Base-by-base conservation (phyloP, 2,329 filamentous ascomycete species). In the Nothophoma quercina region DNA sequence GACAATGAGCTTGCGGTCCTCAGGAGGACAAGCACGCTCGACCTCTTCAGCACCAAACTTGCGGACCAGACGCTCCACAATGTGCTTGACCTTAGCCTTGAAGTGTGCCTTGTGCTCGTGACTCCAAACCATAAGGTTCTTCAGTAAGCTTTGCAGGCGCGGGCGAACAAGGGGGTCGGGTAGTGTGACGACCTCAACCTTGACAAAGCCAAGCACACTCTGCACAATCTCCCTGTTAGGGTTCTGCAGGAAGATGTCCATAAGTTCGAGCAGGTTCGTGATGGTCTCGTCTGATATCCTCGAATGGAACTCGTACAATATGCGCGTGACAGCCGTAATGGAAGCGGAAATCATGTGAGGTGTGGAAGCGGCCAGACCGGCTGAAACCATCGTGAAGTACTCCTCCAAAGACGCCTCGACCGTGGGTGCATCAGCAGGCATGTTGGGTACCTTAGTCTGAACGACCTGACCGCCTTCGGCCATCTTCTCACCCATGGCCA, bases 41-140 rank as follows among this genome's bases (percentile, higher is more conserved):
- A 99, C 85, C 23, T 85, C 76, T 2, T 93, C 88, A 36, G 89
- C 89, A 39, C 95, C 93, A 69, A 97, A 98, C 50, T 93, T 87
- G 39, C 93, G 86, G 18, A 98, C 89, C 83, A 97, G 91, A 44
- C 95, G 87, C 78, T 99, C 95, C 13, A 99, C 79, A 59, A 99
- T 98, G 70, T 97, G 93, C 85, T 97, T 98, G 63, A 99, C 93
- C 80, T 98, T 99, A 41, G 90, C 88, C 68, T 93, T 91, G 79
- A 99, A 95, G 72, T 96, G 92, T 10, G 92, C 92, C 79, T 98
- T 98, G 81, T 99, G 96, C 76, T 99, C 95, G 75, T 97, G 91
- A 71, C 90, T 93, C 93, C 95, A 99, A 33, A 93, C 86, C 81
- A 98, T 91, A 16, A 98, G 81, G 74, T 96, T 96, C 3, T 93